Percentiles rank a stretch among this genome's conserved stretches.
These are phyloP conservation scores for Wallacemonas rigidus DNA, from an alignment of 208 protist genomes.

Conservation along the genomic window DNA sequence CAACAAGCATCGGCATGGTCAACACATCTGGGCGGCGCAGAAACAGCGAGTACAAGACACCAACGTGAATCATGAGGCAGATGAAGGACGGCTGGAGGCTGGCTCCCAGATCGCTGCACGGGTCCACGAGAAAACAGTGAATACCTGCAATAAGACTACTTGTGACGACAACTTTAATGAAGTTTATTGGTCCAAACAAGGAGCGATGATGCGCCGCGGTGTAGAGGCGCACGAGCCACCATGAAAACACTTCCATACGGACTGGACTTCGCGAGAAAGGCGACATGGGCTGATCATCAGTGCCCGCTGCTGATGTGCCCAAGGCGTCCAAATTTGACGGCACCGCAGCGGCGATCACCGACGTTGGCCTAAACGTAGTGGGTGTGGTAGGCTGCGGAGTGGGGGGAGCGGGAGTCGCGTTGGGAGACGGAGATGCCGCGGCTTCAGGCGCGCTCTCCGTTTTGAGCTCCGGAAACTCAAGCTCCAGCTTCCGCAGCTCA, in stretches of 20 bases:
- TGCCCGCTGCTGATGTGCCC: no score
- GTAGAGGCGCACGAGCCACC: slow-evolving; percentile 40
- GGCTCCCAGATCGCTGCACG: slow-evolving; percentile 31
- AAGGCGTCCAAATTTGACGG: not conserved
- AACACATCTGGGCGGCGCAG: slow-evolving; percentile 25
- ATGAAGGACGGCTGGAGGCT: slow-evolving; percentile 42
- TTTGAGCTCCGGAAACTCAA: slow-evolving; percentile 31
- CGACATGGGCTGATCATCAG: not conserved
- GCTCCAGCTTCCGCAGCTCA: slow-evolving; percentile 50
- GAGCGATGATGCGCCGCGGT: slow-evolving; percentile 47
- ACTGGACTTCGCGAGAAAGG: not conserved
- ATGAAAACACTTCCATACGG: slow-evolving; percentile 8
- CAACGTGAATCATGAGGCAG: slow-evolving; percentile 45
- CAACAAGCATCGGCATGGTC: slow-evolving; percentile 42
- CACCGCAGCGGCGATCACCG: not conserved
- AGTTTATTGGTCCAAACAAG: slow-evolving; percentile 36
- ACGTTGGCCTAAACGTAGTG: not conserved
- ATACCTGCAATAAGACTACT: slow-evolving; percentile 31
- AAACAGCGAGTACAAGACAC: slow-evolving; percentile 38
- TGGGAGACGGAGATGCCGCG: not conserved
- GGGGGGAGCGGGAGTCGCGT: not conserved
- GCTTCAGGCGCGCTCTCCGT: not conserved
- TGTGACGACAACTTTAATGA: slow-evolving; percentile 29
- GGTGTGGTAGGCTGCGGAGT: not conserved
- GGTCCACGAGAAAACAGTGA: slow-evolving; percentile 45